Percentiles rank a stretch among this genome's conserved stretches.
These are phyloP conservation scores for Hygrophorus russula DNA, from an alignment of 768 basidiomycete species.

Conservation along the genomic window DNA sequence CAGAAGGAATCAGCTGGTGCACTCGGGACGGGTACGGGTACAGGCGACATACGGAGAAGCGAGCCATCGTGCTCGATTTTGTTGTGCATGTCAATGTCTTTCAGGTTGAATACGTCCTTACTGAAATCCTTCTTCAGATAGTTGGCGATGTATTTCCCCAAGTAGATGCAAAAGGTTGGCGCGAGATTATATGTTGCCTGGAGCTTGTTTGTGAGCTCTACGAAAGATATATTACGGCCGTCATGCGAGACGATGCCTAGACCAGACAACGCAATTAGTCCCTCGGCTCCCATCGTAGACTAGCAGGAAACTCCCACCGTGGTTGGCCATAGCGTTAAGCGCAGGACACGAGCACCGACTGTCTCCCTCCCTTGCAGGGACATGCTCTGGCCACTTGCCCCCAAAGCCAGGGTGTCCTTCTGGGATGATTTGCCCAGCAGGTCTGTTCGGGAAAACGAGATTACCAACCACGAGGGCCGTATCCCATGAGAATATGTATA, in stretches of 20 bases:
- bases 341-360: slow-evolving; percentile 41
- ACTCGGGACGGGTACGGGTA: not conserved
- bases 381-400: slow-evolving; percentile 34
- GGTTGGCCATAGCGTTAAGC: slow-evolving; percentile 46
- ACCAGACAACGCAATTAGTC: no score
- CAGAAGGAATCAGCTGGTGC: not conserved
- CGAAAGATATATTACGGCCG: slow-evolving; percentile 34
- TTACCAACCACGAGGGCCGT: slow-evolving; percentile 21
- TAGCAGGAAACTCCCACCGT: slow-evolving; percentile 25
- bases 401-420: slow-evolving; percentile 15
- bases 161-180: slow-evolving; percentile 32
- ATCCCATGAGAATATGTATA: slow-evolving; percentile 21
- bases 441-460: slow-evolving; percentile 18
- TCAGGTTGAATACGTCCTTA: slow-evolving; percentile 29
- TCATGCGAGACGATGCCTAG: slow-evolving; percentile 17
- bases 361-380: slow-evolving; percentile 25
- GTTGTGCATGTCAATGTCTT: slow-evolving; percentile 38
- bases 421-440: slow-evolving; percentile 24
- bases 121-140: slow-evolving; percentile 26
- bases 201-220: slow-evolving; percentile 13
- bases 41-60: slow-evolving; percentile 18
- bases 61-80: slow-evolving; percentile 33
- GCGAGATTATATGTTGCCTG: slow-evolving; percentile 36
- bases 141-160: slow-evolving; percentile 26
- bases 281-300: no score